Percentiles rank a stretch among this genome's conserved stretches.
phyloP scores from a whole-genome alignment of 306 rosid genomes.

The Gastrolobium villosum region DNA sequence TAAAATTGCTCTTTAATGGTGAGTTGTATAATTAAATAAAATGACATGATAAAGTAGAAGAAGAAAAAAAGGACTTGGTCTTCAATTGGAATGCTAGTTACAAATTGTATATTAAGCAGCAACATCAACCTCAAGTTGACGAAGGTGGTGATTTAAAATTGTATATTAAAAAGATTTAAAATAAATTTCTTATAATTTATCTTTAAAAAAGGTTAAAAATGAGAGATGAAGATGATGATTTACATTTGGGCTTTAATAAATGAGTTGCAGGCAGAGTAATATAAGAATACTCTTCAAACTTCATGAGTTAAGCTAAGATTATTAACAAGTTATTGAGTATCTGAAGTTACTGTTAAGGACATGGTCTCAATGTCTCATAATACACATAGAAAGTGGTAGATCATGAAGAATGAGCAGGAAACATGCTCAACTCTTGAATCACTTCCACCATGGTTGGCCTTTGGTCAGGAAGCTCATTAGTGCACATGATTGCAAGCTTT shows the following conservation, averaged over 20 bases:
- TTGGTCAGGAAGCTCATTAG: constrained; percentile 67
- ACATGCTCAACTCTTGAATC: constrained; percentile 58
- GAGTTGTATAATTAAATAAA: no score
- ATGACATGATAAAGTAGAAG: no score
- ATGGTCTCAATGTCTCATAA: constrained; percentile 20
- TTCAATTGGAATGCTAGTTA: no score
- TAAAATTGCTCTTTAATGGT: no score
- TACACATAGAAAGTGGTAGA: constrained; percentile 23
- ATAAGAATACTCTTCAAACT: neutral
- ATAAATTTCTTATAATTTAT: no score
- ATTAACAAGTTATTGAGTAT: neutral
- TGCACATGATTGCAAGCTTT: constrained; percentile 66
- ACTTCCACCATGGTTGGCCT: constrained; percentile 72
- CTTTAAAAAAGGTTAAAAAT: no score
- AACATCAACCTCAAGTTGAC: no score
- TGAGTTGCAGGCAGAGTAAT: neutral
- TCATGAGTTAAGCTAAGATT: neutral
- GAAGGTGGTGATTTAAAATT: no score
- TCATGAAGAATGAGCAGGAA: constrained; percentile 44
- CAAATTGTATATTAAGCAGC: no score
- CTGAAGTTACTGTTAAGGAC: neutral
- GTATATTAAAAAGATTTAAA: no score
- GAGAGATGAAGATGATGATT: neutral
- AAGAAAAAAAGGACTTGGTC: no score
- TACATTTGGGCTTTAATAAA: neutral